Base-by-base conservation (phyloP, 176 grass and related monocot species). In the Rhynchospora breviuscula region DNA sequence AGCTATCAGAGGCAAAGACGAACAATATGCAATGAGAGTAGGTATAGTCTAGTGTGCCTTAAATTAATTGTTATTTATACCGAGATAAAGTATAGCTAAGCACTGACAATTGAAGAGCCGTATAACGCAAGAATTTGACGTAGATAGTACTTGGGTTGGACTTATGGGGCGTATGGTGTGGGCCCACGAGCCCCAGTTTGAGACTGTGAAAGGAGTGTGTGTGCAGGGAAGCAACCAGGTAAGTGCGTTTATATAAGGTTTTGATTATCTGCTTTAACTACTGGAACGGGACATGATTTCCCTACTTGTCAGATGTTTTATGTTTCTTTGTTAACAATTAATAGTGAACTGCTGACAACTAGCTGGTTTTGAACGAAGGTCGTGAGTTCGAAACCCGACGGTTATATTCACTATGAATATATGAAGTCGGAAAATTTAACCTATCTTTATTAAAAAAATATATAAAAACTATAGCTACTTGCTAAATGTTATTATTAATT, bases 31-130 rank as follows among this genome's bases (percentile, higher is more conserved):
- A 49, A 49, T 49, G 44, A 72, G 8, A 72, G 8, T 22, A 33
- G 68, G 35, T 71, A 35, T 79, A 29, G 21, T 52, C 14, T 58
- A 58, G 14, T 57, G 52, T 33, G 9, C 17, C 22, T 51, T 3
- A 67, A 33, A 35, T 5, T 44, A 53, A 31, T 76, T 18, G 52
- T 31, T 57, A 58, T 15, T 57, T 79, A 31, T 57, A 33, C 48
- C 25, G 5, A 59, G 48, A 47, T n/a, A 59, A 79, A 79, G 35
- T 29, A 21, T 79, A 79, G 51, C 14, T n/a, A 79, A 13, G 22
- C 54, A 59, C 54, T 79, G 15, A 40, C 25, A 79, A 79, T 79
- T 79, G 8, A 8, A 79, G 54, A 79, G 76, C 22, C 54, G 76
- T 79, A 59, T 79, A 59, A 58, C 2, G 6, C 15, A 79, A 29